A percentile compares a stretch with the other conserved stretches of the same genome.
Conservation (phyloP, 1,284 basidiomycete species). For the Ceratobasidium sp. region DNA sequence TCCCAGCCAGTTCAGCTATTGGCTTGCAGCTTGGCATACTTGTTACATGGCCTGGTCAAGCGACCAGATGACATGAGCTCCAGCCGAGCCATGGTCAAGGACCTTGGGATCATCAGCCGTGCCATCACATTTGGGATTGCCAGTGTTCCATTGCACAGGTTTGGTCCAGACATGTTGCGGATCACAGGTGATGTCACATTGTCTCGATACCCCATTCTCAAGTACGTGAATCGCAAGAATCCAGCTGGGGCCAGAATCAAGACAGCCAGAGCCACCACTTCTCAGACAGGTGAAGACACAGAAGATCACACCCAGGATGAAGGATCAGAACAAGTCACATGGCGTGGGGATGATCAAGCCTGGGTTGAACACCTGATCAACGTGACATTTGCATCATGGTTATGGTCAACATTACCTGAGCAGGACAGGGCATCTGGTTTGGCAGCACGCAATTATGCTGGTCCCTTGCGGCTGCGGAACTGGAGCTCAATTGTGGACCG, state of each 20-base stretch:
- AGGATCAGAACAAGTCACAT: not conserved
- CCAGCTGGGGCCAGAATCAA: slow-evolving; percentile 20
- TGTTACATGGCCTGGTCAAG: not conserved
- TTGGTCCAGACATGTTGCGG: not conserved
- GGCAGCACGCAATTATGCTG: not conserved
- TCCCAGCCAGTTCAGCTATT: not conserved
- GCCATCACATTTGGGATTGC: not conserved
- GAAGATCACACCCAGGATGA: not conserved
- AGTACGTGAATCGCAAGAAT: slow-evolving; percentile 6
- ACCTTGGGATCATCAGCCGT: not conserved
- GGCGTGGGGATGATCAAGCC: not conserved
- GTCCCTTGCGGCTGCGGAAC: not conserved
- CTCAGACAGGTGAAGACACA: not conserved
- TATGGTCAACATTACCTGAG: not conserved
- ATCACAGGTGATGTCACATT: not conserved
- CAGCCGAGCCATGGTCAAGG: not conserved
- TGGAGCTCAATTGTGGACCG: not conserved
- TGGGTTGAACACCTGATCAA: slow-evolving; percentile 7
- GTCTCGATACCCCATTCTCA: not conserved
- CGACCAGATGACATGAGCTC: not conserved
- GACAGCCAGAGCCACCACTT: not conserved
- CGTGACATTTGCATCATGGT: not conserved
- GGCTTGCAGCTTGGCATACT: not conserved
- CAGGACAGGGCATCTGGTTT: not conserved
- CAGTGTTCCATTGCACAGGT: not conserved